Evolutionary conservation across 1,139 yeast genomes (phyloP).

Genomic region (Pichia sp.): DNA sequence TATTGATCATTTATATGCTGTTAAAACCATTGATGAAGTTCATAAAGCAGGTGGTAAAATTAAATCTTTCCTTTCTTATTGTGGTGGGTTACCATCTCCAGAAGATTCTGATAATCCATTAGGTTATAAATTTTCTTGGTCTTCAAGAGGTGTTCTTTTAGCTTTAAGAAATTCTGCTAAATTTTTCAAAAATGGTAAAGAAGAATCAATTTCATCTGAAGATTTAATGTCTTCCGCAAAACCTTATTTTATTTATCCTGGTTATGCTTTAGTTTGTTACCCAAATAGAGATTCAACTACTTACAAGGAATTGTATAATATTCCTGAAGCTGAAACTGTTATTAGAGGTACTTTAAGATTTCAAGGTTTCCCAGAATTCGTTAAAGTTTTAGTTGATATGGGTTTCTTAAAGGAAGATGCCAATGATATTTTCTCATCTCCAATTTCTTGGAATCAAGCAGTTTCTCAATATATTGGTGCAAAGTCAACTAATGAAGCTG

Average conservation of each 20-base stretch:
- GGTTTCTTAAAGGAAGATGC: conserved; percentile 84
- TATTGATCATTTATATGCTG: conserved; percentile 95
- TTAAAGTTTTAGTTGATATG: conserved; percentile 88
- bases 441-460: conserved; percentile 85
- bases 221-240: conserved; percentile 93
- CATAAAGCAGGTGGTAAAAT: conserved; percentile 89
- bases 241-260: conserved; percentile 94
- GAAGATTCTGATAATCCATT: conserved; percentile 95
- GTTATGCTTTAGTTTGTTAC: conserved; percentile 88
- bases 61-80: conserved; percentile 87
- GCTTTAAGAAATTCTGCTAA: conserved; percentile 92
- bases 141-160: conserved; percentile 93
- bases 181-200: conserved; percentile 79
- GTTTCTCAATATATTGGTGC: conserved; percentile 71
- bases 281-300: conserved; percentile 98
- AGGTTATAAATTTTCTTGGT: conserved; percentile 99
- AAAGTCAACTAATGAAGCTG: conserved; percentile 60
- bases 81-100: conserved; percentile 99
- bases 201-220: conserved; percentile 75
- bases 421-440: conserved; percentile 47
- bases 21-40: conserved; percentile 95
- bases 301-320: conserved; percentile 82
- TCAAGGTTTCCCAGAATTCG: conserved; percentile 98
- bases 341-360: conserved; percentile 95
- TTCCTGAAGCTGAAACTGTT: conserved; percentile 96